Evolutionary conservation across 2,329 filamentous ascomycete species (phyloP).

Genomic region (Sporothrix inflata): DNA sequence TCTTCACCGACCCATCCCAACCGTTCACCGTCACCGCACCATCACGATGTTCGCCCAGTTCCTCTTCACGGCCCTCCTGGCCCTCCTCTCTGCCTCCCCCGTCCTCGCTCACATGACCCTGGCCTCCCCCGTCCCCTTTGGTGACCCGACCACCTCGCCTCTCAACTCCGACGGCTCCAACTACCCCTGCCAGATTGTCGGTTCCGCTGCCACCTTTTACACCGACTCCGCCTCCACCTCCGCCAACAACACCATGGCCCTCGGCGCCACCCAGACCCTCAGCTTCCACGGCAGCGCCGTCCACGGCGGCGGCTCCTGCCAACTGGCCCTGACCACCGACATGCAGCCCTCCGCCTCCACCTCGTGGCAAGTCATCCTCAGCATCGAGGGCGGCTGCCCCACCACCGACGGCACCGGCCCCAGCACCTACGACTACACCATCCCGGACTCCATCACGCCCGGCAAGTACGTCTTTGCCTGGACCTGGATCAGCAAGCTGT

Average conservation of each 20-base stretch:
- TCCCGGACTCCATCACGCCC: slow-evolving; percentile 37
- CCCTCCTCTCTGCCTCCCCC: slow-evolving; percentile 22
- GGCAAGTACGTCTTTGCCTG: slow-evolving; percentile 59
- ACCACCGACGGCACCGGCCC: slow-evolving; percentile 35
- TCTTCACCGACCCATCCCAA: neutral
- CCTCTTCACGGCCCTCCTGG: slow-evolving; percentile 21
- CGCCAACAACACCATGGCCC: slow-evolving; percentile 34
- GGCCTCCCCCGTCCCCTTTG: slow-evolving; percentile 34
- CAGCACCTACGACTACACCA: slow-evolving; percentile 37
- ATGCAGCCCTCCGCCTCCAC: slow-evolving; percentile 35
- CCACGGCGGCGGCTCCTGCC: slow-evolving; percentile 41
- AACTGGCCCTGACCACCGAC: slow-evolving; percentile 39
- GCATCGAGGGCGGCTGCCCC: slow-evolving; percentile 42
- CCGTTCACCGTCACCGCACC: neutral
- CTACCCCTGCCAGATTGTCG: slow-evolving; percentile 41
- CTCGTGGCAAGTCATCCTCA: slow-evolving; percentile 40
- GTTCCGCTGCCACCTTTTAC: slow-evolving; percentile 48
- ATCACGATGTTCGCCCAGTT: slow-evolving; percentile 14
- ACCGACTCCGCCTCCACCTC: slow-evolving; percentile 2
- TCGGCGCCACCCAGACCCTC: slow-evolving; percentile 33
- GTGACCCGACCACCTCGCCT: slow-evolving; percentile 33
- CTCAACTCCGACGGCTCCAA: slow-evolving; percentile 33
- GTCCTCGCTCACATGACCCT: slow-evolving; percentile 34
- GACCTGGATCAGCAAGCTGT: slow-evolving; percentile 63
- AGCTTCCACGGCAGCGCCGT: slow-evolving; percentile 40